Evolutionary conservation across 2,329 filamentous ascomycete genomes (phyloP), one percentile per base, ranked within the genome.

Genomic region (Chrysosporium keratinophilum): DNA sequence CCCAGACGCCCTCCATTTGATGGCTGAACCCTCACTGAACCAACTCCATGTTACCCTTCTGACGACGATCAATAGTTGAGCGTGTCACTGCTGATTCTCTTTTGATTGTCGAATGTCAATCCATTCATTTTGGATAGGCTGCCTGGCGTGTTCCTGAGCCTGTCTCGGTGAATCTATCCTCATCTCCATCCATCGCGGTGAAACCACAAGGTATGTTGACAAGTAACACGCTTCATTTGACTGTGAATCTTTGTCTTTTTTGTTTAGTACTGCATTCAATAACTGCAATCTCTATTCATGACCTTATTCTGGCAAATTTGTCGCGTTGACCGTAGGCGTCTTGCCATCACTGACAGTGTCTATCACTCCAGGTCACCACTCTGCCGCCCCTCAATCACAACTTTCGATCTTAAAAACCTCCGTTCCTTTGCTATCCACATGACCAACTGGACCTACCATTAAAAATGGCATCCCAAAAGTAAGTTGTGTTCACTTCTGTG

Each of bases 381-480:
- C 33, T 52, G 34, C 43, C 14, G 5, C 50, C 33, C 23, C n/a
- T 14, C 46, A 11, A 19, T 45, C 49, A 52, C 12, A 12, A n/a
- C 7, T 41, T 31, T 11, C 5, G 39, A 34, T 15, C 14, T 51
- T 17, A 31, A n/a, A 40, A 10, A 28, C 19, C 31, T 6, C 34
- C 19, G 11, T 9, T 40, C 35, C 33, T 19, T 6, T 15, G 28
- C 44, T 37, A 34, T 20, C 15, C 37, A 54, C 23, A 54, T 54
- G 51, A 47, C 11, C 31, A 47, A 37, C 44, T 20, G 35, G 17
- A 10, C 48, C 6, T 5, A 20, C 6, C 35, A 14, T 12, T 43
- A 20, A 49, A 54, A 54, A 54, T 54, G 51, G 35, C 20, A n/a
- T 54, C 51, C 23, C 51, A 54, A 39, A 47, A 54, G 51, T 54